A percentile compares a stretch with the other conserved stretches of the same genome.
Conservation (phyloP, 2,329 filamentous ascomycete species). For the Sclerotinia spermophila region DNA sequence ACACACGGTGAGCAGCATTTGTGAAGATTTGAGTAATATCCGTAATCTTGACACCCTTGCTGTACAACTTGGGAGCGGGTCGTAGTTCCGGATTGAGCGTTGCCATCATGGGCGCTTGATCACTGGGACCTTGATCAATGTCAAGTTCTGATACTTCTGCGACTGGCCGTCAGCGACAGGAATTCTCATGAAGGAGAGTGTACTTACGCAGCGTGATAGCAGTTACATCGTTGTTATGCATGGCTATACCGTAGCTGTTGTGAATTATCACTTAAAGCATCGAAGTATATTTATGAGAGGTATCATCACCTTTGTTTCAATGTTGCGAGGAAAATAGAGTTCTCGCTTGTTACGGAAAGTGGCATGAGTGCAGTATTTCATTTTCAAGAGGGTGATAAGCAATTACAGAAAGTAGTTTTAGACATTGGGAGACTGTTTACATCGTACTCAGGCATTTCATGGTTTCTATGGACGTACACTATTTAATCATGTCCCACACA, state of each 20-base stretch:
- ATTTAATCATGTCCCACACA: neutral
- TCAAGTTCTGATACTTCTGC: constrained; percentile 32
- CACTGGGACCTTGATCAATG: constrained; percentile 29
- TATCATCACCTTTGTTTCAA: neutral
- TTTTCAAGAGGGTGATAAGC: neutral
- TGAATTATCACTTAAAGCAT: neutral
- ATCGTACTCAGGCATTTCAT: neutral
- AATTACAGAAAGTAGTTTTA: neutral
- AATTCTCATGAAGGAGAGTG: neutral
- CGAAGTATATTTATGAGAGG: neutral
- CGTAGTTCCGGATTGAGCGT: constrained; percentile 31
- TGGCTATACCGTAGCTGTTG: constrained; percentile 19
- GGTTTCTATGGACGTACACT: neutral
- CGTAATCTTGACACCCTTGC: constrained; percentile 50
- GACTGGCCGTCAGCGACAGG: constrained; percentile 22
- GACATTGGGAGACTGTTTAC: neutral
- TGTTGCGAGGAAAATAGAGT: constrained; percentile 10
- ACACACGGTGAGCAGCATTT: constrained; percentile 51
- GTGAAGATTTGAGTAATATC: constrained; percentile 58
- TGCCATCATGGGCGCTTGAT: constrained; percentile 26
- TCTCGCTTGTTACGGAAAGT: constrained; percentile 12
- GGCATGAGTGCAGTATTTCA: constrained; percentile 9
- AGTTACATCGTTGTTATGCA: constrained; percentile 30
- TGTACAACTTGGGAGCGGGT: constrained; percentile 35
- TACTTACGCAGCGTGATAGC: constrained; percentile 30